Conservation (phyloP, 2,329 filamentous ascomycete genomes). For the Aureobasidium sp. region DNA sequence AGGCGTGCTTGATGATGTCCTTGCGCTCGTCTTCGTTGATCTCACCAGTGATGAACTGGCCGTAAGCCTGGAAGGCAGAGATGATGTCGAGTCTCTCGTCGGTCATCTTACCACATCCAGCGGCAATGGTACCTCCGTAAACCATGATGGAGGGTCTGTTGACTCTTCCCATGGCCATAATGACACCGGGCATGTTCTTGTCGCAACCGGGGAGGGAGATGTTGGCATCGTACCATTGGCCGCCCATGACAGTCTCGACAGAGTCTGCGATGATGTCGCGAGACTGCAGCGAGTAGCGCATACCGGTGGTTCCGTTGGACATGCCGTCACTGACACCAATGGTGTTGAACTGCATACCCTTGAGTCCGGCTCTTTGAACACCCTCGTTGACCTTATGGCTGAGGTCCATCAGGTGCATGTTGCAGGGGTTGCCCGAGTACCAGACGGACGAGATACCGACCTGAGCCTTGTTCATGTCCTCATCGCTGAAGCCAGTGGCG, state of each 20-base stretch:
- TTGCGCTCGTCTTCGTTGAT: constrained; percentile 87
- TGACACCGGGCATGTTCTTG: constrained; percentile 87
- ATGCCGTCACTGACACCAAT: constrained; percentile 96
- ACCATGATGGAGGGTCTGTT: constrained; percentile 97
- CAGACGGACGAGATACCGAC: constrained; percentile 97
- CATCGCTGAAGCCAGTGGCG: constrained; percentile 78
- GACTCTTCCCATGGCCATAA: constrained; percentile 79
- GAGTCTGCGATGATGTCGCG: constrained; percentile 96
- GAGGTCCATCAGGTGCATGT: constrained; percentile 94
- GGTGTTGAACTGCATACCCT: constrained; percentile 98
- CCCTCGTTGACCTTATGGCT: constrained; percentile 68
- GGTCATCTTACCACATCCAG: constrained; percentile 72
- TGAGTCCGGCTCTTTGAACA: constrained; percentile 63
- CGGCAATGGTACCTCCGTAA: constrained; percentile 89
- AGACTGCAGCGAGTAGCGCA: constrained; percentile 77
- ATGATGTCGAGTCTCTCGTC: constrained; percentile 82
- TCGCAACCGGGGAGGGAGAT: constrained; percentile 95
- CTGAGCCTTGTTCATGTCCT: constrained; percentile 92
- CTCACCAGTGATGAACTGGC: constrained; percentile 84
- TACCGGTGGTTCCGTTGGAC: constrained; percentile 95
- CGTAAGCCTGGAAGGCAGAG: constrained; percentile 95
- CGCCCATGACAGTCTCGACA: constrained; percentile 98
- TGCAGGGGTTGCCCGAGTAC: constrained; percentile 97
- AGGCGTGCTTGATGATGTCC: constrained; percentile 90
- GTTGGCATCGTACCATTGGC: constrained; percentile 98